Conservation (phyloP, 768 basidiomycete genomes). For the Russula olivacea region DNA sequence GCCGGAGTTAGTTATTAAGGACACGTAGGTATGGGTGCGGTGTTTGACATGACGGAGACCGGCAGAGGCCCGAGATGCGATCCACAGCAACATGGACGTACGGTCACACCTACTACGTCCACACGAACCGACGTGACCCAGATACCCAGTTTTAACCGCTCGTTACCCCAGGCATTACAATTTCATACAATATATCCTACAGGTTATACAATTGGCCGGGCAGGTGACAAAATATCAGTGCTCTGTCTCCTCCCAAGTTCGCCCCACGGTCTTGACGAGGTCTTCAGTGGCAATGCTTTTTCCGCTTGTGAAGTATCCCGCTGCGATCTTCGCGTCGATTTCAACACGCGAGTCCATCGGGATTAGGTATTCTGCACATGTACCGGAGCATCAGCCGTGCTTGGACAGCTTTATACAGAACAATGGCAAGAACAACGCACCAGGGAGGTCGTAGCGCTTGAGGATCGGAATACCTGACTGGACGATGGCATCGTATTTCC, state of each 20-base stretch:
- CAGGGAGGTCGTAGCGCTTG: conserved; percentile 83
- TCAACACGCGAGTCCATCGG: conserved; percentile 88
- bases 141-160: no score
- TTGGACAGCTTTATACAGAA: not conserved
- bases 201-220: not conserved
- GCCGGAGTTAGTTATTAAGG: not conserved
- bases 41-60: not conserved
- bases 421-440: conserved; percentile 33
- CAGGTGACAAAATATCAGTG: conserved; percentile 41
- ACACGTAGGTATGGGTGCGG: not conserved
- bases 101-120: no score
- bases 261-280: conserved; percentile 77
- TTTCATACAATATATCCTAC: conserved; percentile 2
- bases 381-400: not conserved
- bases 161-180: not conserved
- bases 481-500: conserved; percentile 95
- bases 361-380: conserved; percentile 64
- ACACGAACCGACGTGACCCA: no score
- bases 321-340: conserved; percentile 94
- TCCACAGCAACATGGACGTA: not conserved
- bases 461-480: conserved; percentile 78
- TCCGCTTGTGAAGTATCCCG: conserved; percentile 84
- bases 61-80: not conserved
- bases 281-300: conserved; percentile 75
- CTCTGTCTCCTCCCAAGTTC: conserved; percentile 87